Percentiles rank a stretch among this genome's conserved stretches.
Evolutionary conservation across 140 eudicot species (phyloP).

Genomic region (Senecio squalidus): DNA sequence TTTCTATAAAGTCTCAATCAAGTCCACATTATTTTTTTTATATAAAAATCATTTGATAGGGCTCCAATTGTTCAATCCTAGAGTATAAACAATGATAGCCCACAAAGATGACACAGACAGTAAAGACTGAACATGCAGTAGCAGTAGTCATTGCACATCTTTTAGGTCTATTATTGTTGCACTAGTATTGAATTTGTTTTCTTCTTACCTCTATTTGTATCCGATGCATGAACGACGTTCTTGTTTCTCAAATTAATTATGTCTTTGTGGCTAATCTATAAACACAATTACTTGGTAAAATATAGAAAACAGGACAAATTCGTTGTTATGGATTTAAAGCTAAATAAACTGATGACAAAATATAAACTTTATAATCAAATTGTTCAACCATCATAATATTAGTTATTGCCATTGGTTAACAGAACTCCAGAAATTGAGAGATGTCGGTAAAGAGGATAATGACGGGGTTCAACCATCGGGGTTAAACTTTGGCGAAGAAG

Average conservation of each 20-base stretch:
- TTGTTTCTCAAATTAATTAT: neutral
- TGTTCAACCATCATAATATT: neutral
- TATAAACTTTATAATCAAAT: neutral
- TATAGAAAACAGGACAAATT: too few species aligned
- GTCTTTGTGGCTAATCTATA: neutral
- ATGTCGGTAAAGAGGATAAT: slow-evolving; percentile 41
- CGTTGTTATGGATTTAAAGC: too few species aligned
- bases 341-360: neutral
- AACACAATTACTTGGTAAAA: neutral
- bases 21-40: too few species aligned
- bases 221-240: too few species aligned
- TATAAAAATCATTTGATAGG: too few species aligned
- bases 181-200: neutral
- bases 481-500: slow-evolving; percentile 4
- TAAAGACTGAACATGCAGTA: too few species aligned
- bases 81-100: neutral
- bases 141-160: too few species aligned
- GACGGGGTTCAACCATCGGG: slow-evolving; percentile 14
- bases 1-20: too few species aligned
- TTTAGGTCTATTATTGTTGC: neutral
- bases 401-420: slow-evolving; percentile 21
- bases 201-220: neutral
- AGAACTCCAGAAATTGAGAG: slow-evolving; percentile 64
- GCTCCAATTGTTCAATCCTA: too few species aligned
- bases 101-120: neutral